Evolutionary conservation across 2,329 filamentous ascomycete genomes (phyloP), one percentile per base, ranked within the genome.

Genomic region (Botrytis porri): DNA sequence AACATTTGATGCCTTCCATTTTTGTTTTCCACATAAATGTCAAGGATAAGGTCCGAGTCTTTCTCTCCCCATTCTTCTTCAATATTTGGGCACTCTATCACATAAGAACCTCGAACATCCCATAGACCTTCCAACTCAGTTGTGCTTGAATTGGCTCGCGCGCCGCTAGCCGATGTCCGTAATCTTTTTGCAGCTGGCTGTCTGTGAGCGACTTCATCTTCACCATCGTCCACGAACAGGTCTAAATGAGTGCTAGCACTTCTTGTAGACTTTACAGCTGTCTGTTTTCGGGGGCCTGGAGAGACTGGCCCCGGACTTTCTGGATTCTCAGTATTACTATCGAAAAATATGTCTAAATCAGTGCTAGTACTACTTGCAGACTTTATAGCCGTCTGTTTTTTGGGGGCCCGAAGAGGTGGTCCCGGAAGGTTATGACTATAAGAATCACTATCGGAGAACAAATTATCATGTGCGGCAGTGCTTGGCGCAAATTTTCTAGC

Each of bases 1-100:
- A 73, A 75, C 35, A 77, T 57, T 29, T 77, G 75, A 12, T 72
- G 69, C 57, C 70, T 74, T 16, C 73, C 72, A 16, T 70, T 69
- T 32, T 32, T 72, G 1, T 48, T 73, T 32, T 75, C 72, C 18
- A 74, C 60, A 51, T 75, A 74, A 3, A 77, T 57, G 14, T 77
- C 73, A 29, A 75, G 37, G 8, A 48, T 73, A 39, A 75, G 62
- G 6, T 45, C 41, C n/a, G 43, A 57, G n/a, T 72, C 37, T 51
- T 66, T 43, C 35, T 65, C 48, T 64, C 60, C 61, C 69, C 73
- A 75, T 51, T 72, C 32, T 4, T 69, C 54, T 32, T 77, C 72
- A 39, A 75, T 74, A 2, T 29, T 51, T 9, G 69, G 63, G 41
- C 75, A 76, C 14, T 67, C 57, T 22, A 75, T 74, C 20, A 70